Evolutionary conservation across 768 basidiomycete genomes (phyloP).

Genomic region (Lactifluus subvellereus): DNA sequence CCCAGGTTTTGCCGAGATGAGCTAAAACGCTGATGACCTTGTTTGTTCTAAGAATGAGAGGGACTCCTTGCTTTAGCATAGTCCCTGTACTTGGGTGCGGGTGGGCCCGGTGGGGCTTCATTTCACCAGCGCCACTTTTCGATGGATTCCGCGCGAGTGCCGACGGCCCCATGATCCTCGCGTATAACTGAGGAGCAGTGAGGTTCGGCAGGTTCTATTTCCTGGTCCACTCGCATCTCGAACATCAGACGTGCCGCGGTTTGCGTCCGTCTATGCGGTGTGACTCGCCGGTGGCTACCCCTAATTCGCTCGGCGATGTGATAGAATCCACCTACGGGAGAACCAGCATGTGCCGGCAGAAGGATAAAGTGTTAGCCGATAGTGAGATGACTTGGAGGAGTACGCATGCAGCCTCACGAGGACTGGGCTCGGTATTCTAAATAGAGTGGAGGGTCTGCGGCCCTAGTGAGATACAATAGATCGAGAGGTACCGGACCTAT

Average conservation of each 20-base stretch:
- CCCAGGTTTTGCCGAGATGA: background rate
- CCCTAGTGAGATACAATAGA: background rate
- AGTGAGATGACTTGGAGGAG: background rate
- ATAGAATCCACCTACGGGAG: constrained; percentile 1
- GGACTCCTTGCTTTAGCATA: background rate
- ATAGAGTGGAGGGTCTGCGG: background rate
- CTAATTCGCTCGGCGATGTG: background rate
- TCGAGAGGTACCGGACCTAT: background rate
- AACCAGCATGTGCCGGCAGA: background rate
- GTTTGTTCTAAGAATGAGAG: background rate
- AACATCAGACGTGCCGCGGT: constrained; percentile 2
- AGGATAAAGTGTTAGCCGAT: background rate
- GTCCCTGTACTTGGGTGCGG: background rate
- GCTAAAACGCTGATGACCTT: background rate
- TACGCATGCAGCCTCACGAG: background rate
- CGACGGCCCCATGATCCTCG: constrained; percentile 5
- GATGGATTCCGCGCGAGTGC: background rate
- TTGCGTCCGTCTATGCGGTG: background rate
- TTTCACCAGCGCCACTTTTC: background rate
- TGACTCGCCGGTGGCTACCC: background rate
- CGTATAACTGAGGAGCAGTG: background rate
- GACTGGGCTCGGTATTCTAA: background rate
- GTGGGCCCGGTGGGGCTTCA: background rate
- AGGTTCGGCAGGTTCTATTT: background rate
- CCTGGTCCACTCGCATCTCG: background rate